Percentiles rank a stretch among this genome's conserved stretches.
Evolutionary conservation across 2,329 filamentous ascomycete species (phyloP).

Genomic region (Aspergillus thermomutatus): DNA sequence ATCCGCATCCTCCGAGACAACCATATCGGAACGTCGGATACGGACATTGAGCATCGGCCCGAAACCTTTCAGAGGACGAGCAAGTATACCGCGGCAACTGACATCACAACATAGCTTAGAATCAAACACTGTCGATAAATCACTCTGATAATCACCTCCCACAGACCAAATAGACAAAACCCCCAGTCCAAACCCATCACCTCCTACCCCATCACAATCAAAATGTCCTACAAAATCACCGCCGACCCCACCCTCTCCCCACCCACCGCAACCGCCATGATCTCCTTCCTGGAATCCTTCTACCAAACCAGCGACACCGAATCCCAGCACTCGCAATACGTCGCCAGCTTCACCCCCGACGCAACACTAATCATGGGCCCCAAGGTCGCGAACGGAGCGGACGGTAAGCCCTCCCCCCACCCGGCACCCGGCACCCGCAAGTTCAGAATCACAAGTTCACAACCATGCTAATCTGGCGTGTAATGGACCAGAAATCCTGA

Average conservation of each 20-base stretch:
- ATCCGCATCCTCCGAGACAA: neutral
- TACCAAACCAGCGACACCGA: slow-evolving; percentile 36
- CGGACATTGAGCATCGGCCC: slow-evolving; percentile 11
- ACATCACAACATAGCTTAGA: slow-evolving; percentile 4
- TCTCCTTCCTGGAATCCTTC: slow-evolving; percentile 35
- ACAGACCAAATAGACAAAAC: neutral
- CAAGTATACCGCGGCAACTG: neutral
- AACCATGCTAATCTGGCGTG: neutral
- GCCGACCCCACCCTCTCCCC: slow-evolving; percentile 24
- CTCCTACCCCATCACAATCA: neutral
- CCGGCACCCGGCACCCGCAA: too few species aligned
- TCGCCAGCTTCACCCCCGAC: slow-evolving; percentile 31
- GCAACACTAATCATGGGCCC: slow-evolving; percentile 39
- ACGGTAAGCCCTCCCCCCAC: slow-evolving; percentile 21
- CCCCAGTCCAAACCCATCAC: neutral
- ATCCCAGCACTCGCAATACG: slow-evolving; percentile 33
- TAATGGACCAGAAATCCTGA: slow-evolving; percentile 30
- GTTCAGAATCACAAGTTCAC: too few species aligned
- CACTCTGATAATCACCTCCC: neutral
- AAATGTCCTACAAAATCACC: slow-evolving; percentile 34
- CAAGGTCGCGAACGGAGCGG: slow-evolving; percentile 30
- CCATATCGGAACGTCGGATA: slow-evolving; percentile 12
- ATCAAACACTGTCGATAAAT: neutral
- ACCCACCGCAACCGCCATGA: slow-evolving; percentile 20
- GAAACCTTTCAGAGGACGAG: slow-evolving; percentile 1